Percentiles rank a stretch among this genome's conserved stretches.
phyloP scores from a whole-genome alignment of 495 filamentous ascomycete species.

The Chaetomium fimeti region DNA sequence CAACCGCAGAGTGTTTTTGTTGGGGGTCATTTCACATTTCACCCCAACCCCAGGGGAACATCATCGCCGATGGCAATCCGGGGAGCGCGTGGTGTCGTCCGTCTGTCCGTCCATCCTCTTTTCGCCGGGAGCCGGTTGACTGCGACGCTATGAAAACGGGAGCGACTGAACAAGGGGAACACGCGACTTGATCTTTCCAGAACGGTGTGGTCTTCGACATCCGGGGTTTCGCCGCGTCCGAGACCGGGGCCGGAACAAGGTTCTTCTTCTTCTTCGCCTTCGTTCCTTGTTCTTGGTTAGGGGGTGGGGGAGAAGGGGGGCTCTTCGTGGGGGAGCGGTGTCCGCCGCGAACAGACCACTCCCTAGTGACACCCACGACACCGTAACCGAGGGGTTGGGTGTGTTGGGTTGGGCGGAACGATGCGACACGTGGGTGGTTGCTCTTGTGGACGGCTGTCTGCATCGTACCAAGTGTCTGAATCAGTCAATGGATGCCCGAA shows the following conservation, averaged over 20 bases:
- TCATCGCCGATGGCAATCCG: too few species aligned
- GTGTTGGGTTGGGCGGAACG: not conserved
- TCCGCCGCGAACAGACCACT: conserved; percentile 3
- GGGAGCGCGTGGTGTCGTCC: too few species aligned
- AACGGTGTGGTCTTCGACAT: not conserved
- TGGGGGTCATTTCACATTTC: too few species aligned
- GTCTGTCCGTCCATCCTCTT: not conserved
- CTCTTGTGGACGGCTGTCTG: not conserved
- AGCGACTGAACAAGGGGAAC: too few species aligned
- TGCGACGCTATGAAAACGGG: conserved; percentile 3
- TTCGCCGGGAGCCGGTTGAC: not conserved
- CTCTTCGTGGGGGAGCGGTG: not conserved
- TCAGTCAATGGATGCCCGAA: not conserved
- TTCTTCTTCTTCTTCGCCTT: not conserved
- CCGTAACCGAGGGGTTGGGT: not conserved
- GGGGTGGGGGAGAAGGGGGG: not conserved
- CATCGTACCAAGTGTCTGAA: not conserved
- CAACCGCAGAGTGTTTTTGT: too few species aligned
- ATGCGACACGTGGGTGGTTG: not conserved
- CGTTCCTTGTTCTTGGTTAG: not conserved
- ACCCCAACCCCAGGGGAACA: too few species aligned
- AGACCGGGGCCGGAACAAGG: not conserved
- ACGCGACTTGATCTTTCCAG: not conserved
- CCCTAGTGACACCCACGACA: not conserved
- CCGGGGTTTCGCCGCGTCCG: not conserved